Conservation (phyloP, 192 early-diverging fungal genomes). For the Coemansia sp. region DNA sequence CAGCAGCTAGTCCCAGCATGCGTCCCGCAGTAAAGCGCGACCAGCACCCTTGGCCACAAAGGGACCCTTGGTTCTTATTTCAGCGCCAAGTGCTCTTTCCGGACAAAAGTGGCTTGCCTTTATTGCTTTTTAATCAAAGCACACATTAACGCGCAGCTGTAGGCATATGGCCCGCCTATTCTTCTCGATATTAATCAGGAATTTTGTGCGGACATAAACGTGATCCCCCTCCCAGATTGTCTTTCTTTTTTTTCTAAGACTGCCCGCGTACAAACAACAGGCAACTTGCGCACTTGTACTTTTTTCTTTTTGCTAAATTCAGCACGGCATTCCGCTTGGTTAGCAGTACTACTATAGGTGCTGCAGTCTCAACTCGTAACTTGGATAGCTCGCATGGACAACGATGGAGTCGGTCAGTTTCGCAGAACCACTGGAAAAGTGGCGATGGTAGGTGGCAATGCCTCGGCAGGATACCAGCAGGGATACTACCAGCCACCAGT, state of each 20-base stretch:
- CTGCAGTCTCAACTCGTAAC: neutral
- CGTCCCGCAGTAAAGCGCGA: too few species aligned
- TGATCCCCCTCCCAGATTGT: neutral
- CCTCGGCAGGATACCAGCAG: constrained; percentile 4
- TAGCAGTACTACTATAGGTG: constrained; percentile 15
- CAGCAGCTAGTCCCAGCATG: too few species aligned
- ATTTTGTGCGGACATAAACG: constrained; percentile 5
- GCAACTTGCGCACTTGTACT: neutral
- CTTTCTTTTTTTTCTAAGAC: too few species aligned
- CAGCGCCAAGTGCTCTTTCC: neutral
- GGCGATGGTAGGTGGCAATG: constrained; percentile 9
- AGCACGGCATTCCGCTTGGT: constrained; percentile 12
- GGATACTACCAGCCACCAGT: neutral
- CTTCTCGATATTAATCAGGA: constrained; percentile 6
- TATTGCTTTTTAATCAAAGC: constrained; percentile 5
- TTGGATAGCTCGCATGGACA: constrained; percentile 1
- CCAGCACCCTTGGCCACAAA: too few species aligned
- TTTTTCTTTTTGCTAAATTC: neutral
- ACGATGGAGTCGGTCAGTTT: constrained; percentile 19
- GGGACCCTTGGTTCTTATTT: too few species aligned
- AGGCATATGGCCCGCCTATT: constrained; percentile 6
- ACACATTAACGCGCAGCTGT: constrained; percentile 10
- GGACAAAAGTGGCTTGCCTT: neutral
- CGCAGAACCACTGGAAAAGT: constrained; percentile 38
- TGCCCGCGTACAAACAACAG: too few species aligned